These are phyloP conservation scores for Aspergillus calidoustus DNA, from an alignment of 2,329 filamentous ascomycete species.

Conservation along the genomic window DNA sequence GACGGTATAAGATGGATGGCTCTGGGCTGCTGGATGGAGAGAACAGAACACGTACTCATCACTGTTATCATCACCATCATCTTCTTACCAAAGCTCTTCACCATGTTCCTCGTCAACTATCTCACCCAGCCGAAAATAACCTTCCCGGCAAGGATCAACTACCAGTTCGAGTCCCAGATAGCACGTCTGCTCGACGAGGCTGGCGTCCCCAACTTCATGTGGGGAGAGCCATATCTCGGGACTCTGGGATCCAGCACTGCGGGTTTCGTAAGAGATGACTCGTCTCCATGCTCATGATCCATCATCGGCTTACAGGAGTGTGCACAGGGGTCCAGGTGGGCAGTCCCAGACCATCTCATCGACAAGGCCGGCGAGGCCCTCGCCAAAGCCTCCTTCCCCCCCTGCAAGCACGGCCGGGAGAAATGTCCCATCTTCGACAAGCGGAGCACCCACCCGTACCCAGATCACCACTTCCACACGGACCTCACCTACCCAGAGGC, in stretches of 20 bases:
- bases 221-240: neutral
- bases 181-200: conserved; percentile 1
- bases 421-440: neutral
- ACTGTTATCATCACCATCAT: too few species aligned
- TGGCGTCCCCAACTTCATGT: conserved; percentile 7
- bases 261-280: neutral
- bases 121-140: too few species aligned
- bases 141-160: too few species aligned
- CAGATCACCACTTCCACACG: conserved; percentile 14
- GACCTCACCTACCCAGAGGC: neutral
- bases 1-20: too few species aligned
- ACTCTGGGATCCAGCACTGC: neutral
- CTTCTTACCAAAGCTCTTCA: too few species aligned
- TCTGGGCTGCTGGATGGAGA: too few species aligned
- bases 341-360: conserved; percentile 3
- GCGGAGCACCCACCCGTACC: neutral
- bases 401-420: neutral
- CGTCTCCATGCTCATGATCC: too few species aligned
- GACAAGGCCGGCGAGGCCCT: conserved; percentile 6
- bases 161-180: neutral
- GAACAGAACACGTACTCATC: too few species aligned
- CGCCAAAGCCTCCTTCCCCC: neutral
- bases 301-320: neutral
- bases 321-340: neutral
- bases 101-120: too few species aligned